Evolutionary conservation across 2,329 filamentous ascomycete species (phyloP), one percentile per base, ranked within the genome.

Genomic region (Pseudogymnoascus sp.): DNA sequence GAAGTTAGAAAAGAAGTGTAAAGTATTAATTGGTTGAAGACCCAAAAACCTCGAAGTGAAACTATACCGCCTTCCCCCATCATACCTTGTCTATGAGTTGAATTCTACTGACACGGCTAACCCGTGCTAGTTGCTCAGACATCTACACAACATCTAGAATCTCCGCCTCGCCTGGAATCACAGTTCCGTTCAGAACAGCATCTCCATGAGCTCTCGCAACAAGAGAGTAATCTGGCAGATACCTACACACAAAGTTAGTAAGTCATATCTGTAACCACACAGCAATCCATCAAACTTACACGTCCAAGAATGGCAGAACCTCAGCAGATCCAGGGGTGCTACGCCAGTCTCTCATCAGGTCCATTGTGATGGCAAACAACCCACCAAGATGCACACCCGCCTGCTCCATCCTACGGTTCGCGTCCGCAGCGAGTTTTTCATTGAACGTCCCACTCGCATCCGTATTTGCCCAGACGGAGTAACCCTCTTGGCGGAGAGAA

Each of bases 391-490:
- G 84, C 3, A 90, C 87, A 37, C 88, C 88, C 0, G 87, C 86
- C 23, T 77, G 71, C 63, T 83, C 77, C 86, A 90, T 90, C 57
- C 86, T 82, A 34, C 83, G 78, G 73, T 90, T 90, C 40, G 86
- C 82, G 60, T 85, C 80, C 65, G 86, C 83, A 5, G 85, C 81
- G 64, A 88, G 79, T 51, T 87, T 79, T 40, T 77, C 71, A 1
- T 81, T 83, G 18, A 85, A 85, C 1, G 88, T 91, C 1, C 87
- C 88, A 0, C 82, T 86, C 1, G 86, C 88, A 69, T 91, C 88
- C 62, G 86, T 81, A 75, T 90, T 89, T 69, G 86, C 87, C 77
- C 82, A 91, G 64, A 92, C 88, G 39, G 83, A 82, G 77, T 90
- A 92, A 26, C 88, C 89, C 47, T 84, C 87, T 12, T 85, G 82